Percentiles rank a stretch among this genome's conserved stretches.
phyloP scores from a whole-genome alignment of 2,329 filamentous ascomycete genomes.

The Fusarium graminum region DNA sequence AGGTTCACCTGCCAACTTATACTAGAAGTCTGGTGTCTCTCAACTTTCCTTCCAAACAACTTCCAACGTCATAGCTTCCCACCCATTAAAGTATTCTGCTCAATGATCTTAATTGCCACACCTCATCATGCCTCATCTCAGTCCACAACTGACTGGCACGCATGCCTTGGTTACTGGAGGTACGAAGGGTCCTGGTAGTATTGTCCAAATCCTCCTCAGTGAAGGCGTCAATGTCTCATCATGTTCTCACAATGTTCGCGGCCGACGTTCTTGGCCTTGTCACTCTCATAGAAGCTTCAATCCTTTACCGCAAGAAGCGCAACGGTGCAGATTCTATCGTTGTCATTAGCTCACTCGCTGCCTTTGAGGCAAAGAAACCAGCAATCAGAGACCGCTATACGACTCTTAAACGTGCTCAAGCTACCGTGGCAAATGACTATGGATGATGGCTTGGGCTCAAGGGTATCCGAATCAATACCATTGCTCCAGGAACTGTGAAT shows the following conservation, averaged over 20 bases:
- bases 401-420: slow-evolving; percentile 44
- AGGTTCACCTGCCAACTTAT: not conserved
- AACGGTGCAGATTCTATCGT: slow-evolving; percentile 44
- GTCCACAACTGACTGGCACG: slow-evolving; percentile 20
- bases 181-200: slow-evolving; percentile 46
- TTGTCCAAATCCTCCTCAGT: slow-evolving; percentile 39
- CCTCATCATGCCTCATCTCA: slow-evolving; percentile 14
- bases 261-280: slow-evolving; percentile 46
- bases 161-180: slow-evolving; percentile 19
- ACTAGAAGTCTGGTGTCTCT: not conserved
- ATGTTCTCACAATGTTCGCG: slow-evolving; percentile 37
- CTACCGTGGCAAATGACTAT: slow-evolving; percentile 45
- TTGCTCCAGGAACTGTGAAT: slow-evolving; percentile 43
- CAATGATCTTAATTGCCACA: not conserved
- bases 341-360: slow-evolving; percentile 46
- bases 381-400: slow-evolving; percentile 36
- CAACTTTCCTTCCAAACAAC: not conserved
- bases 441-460: slow-evolving; percentile 33
- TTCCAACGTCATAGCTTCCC: not conserved
- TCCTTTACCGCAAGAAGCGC: slow-evolving; percentile 36
- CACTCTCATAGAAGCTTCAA: slow-evolving; percentile 36
- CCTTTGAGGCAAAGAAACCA: slow-evolving; percentile 36
- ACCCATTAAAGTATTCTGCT: not conserved
- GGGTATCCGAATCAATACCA: slow-evolving; percentile 45
- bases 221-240: slow-evolving; percentile 50